These are phyloP conservation scores for Entomortierella chlamydospora DNA, from an alignment of 192 early-diverging fungal species.

Conservation along the genomic window DNA sequence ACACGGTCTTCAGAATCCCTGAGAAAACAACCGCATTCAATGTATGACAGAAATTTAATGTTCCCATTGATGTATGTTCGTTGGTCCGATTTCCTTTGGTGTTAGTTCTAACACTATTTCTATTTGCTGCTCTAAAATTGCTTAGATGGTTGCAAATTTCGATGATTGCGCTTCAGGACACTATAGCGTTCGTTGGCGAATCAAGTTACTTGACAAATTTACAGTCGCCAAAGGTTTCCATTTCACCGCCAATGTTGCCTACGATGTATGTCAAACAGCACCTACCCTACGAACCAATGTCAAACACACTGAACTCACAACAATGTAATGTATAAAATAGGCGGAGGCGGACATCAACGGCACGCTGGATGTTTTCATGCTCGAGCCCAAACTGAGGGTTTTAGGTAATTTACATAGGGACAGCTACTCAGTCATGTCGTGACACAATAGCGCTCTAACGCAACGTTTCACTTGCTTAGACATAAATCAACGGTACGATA, in stretches of 20 bases:
- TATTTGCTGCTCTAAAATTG: too few species aligned
- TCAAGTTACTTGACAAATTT: constrained; percentile 23
- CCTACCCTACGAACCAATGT: not conserved
- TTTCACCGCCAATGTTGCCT: constrained; percentile 22
- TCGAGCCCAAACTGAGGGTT: not conserved
- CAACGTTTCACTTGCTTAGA: too few species aligned
- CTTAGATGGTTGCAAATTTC: constrained; percentile 26
- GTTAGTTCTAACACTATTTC: too few species aligned
- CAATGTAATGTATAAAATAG: constrained; percentile 11
- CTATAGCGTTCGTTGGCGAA: constrained; percentile 31
- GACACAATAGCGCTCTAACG: too few species aligned
- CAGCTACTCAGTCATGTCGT: too few species aligned
- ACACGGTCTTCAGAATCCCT: too few species aligned
- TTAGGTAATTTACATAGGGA: too few species aligned
- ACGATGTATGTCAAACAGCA: constrained; percentile 15
- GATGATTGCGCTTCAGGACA: constrained; percentile 19
- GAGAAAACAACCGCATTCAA: too few species aligned
- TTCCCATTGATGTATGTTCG: too few species aligned
- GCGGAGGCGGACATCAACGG: constrained; percentile 36
- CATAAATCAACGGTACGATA: constrained; percentile 17
- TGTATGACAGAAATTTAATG: too few species aligned
- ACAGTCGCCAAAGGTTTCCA: constrained; percentile 37
- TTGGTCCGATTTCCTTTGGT: too few species aligned
- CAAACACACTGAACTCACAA: not conserved
- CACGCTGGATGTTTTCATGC: constrained; percentile 29